Evolutionary conservation across 371 early-diverging fungal species (phyloP), one percentile per base, ranked within the genome.

Genomic region (Actinomortierella wolfii): DNA sequence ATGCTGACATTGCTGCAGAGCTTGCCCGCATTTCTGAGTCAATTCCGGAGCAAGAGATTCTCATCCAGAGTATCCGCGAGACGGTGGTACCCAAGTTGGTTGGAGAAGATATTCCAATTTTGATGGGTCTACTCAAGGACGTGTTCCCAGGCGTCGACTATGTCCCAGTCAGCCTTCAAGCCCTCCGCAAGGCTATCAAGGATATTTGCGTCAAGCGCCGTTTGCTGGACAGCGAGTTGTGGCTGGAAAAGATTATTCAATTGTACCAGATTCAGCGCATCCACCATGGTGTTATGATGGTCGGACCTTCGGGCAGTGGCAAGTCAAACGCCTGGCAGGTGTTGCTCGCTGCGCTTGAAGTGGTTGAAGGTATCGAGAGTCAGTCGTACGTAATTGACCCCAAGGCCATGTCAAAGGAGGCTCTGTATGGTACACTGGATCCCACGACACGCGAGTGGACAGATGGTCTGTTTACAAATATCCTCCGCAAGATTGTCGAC

Each of bases 361-460:
- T 88, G 13, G 85, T 93, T 3, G 97, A 97, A 66, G 88, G 87
- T 26, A 81, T 93, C 1, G 97, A 97, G 78, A 94, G 98, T 34
- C 84, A 92, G 42, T 83, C 91, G 15, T 95, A 97, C 60, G 92
- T 96, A 24, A 97, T 99, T 61, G 97, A 99, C 75, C 97, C 99
- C 24, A 99, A 99, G 78, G 95, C 99, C 20, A 92, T 98, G 75
- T 89, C 93, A 23, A 99, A 99, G 79, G 96, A 98, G 58, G 88
- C 89, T 0, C 79, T 99, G 26, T 99, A 99, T 68, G 99, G 99
- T 68, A 91, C 88, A 18, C 81, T 97, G 61, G 98, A 99, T 76
- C 82, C 92, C 20, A 96, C 98, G 0, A 99, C 98, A n/a, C 92
- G 99, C 63, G 99, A 99, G 78, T 99, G 99, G 99, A 97, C 93